phyloP scores from a whole-genome alignment of 495 filamentous ascomycete species.

The Neurospora sp. region DNA sequence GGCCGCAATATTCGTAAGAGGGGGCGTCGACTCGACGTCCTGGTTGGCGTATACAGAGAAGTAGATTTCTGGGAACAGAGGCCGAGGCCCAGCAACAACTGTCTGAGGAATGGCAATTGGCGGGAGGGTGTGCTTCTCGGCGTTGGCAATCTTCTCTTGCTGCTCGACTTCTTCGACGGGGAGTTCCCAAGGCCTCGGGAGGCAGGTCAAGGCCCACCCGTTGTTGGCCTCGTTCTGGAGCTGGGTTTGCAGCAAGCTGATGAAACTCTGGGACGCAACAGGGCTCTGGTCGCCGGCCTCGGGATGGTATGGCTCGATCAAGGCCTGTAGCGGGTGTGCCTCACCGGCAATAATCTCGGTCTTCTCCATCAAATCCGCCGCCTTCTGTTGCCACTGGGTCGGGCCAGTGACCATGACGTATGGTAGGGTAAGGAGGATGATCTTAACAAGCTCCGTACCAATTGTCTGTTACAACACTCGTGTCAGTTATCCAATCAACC shows the following conservation, averaged over 20 bases:
- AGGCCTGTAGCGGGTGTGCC: slow-evolving; percentile 66
- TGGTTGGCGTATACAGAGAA: slow-evolving; percentile 86
- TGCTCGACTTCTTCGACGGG: slow-evolving; percentile 38
- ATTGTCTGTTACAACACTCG: slow-evolving; percentile 42
- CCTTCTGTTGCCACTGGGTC: slow-evolving; percentile 54
- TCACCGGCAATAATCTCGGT: slow-evolving; percentile 85
- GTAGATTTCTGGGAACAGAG: slow-evolving; percentile 84
- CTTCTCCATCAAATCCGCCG: slow-evolving; percentile 71
- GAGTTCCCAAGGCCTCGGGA: slow-evolving; percentile 76
- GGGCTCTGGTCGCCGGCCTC: slow-evolving; percentile 32
- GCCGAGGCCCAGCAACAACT: slow-evolving; percentile 58
- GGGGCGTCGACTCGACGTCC: slow-evolving; percentile 85
- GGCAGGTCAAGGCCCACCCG: slow-evolving; percentile 66
- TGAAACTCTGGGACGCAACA: slow-evolving; percentile 47
- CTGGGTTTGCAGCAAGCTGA: slow-evolving; percentile 76
- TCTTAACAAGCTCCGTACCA: slow-evolving; percentile 84
- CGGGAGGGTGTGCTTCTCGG: slow-evolving; percentile 65
- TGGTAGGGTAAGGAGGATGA: slow-evolving; percentile 85
- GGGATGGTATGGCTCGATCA: slow-evolving; percentile 73
- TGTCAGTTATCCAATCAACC: slow-evolving; percentile 6
- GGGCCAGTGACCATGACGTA: slow-evolving; percentile 72
- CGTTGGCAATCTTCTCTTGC: slow-evolving; percentile 46
- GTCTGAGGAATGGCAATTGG: slow-evolving; percentile 61
- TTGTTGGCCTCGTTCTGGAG: slow-evolving; percentile 59
- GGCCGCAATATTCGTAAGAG: slow-evolving; percentile 61